phyloP scores from a whole-genome alignment of 2,329 filamentous ascomycete genomes.

The Ophiostoma sp. region DNA sequence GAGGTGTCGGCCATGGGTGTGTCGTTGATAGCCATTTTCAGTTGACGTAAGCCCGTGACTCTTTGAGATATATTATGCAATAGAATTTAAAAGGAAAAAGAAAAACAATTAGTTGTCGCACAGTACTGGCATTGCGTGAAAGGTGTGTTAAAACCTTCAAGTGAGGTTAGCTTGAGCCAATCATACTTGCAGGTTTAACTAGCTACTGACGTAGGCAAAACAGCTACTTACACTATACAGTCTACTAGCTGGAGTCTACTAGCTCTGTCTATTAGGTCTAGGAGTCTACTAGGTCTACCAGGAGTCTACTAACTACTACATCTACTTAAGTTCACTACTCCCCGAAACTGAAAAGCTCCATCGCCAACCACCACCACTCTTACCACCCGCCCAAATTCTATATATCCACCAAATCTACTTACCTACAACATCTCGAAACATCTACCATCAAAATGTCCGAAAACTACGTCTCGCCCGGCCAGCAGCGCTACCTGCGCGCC shows the following conservation, averaged over 20 bases:
- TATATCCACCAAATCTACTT: neutral
- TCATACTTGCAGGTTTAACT: neutral
- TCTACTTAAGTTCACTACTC: neutral
- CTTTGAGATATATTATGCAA: too few relatives aligned
- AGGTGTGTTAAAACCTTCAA: neutral
- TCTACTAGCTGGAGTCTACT: neutral
- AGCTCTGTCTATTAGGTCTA: too few relatives aligned
- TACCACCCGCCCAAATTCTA: neutral
- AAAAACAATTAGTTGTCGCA: neutral
- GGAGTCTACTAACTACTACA: too few relatives aligned
- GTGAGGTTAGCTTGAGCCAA: constrained; percentile 6
- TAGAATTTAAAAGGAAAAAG: neutral
- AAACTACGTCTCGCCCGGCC: constrained; percentile 66
- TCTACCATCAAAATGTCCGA: constrained; percentile 38
- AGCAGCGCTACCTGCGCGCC: constrained; percentile 83
- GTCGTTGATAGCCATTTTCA: constrained; percentile 11
- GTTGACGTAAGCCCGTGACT: neutral
- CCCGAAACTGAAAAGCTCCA: neutral
- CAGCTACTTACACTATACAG: neutral
- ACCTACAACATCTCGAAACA: neutral
- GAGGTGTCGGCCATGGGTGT: constrained; percentile 31
- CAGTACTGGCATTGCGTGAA: neutral
- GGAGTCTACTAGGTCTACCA: neutral
- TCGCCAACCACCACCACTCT: neutral
- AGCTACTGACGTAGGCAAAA: neutral